These are phyloP conservation scores for Zygosaccharomyces gambellarensis DNA, from an alignment of 805 yeast genomes.

Conservation along the genomic window DNA sequence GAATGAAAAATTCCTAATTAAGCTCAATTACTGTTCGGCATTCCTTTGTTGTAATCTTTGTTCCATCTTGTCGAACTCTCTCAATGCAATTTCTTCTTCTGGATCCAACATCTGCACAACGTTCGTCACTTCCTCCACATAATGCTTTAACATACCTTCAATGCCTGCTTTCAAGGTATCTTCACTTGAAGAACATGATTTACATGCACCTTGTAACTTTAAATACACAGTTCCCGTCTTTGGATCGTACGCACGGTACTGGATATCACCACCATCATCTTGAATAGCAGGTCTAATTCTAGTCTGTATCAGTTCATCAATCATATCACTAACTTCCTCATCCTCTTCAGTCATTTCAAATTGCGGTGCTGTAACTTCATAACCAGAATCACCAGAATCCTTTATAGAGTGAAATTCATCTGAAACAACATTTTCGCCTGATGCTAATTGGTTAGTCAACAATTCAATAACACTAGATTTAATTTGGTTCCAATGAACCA, in stretches of 20 bases:
- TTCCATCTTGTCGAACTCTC: slow-evolving; percentile 83
- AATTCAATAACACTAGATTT: slow-evolving; percentile 53
- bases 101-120: slow-evolving; percentile 87
- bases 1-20: not conserved
- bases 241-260: slow-evolving; percentile 79
- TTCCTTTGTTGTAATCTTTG: slow-evolving; percentile 39
- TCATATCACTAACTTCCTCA: slow-evolving; percentile 78
- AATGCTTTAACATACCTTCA: slow-evolving; percentile 94
- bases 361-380: slow-evolving; percentile 29
- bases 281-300: slow-evolving; percentile 96
- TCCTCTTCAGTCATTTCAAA: slow-evolving; percentile 52
- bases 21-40: not conserved
- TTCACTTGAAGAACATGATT: slow-evolving; percentile 84
- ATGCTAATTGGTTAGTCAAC: slow-evolving; percentile 28
- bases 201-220: slow-evolving; percentile 92
- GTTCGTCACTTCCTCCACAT: slow-evolving; percentile 88
- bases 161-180: slow-evolving; percentile 94
- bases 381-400: slow-evolving; percentile 38
- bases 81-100: slow-evolving; percentile 65
- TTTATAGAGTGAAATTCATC: slow-evolving; percentile 29
- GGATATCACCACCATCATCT: slow-evolving; percentile 98
- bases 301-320: slow-evolving; percentile 87
- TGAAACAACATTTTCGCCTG: slow-evolving; percentile 26
- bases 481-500: slow-evolving; percentile 65
- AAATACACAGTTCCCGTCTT: slow-evolving; percentile 83